Evolutionary conservation across 2,329 filamentous ascomycete species (phyloP).

Genomic region (Pseudogymnoascus sp.): DNA sequence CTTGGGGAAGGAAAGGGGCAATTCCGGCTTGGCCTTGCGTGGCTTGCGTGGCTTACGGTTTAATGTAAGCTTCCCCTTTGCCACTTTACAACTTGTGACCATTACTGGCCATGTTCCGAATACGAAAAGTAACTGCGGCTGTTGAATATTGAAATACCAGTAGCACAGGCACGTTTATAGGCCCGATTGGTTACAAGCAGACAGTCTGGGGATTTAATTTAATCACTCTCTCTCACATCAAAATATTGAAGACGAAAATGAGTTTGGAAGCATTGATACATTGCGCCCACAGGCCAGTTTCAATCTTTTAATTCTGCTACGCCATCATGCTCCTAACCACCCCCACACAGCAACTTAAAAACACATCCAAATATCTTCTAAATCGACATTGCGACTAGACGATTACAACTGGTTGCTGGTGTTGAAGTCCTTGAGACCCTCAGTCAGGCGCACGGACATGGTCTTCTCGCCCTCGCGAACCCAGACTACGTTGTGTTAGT

Average conservation of each 20-base stretch:
- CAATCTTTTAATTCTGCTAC: background rate
- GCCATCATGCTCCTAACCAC: slow-evolving; percentile 4
- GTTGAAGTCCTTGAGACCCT: slow-evolving; percentile 89
- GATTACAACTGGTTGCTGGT: slow-evolving; percentile 67
- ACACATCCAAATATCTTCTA: background rate
- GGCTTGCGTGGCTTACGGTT: background rate
- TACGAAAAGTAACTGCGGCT: background rate
- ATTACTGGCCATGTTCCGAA: background rate
- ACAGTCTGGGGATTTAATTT: background rate
- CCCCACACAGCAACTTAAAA: background rate
- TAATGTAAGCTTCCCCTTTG: background rate
- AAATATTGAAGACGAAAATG: background rate
- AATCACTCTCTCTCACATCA: background rate
- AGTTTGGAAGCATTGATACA: slow-evolving; percentile 3
- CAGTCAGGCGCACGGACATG: slow-evolving; percentile 74
- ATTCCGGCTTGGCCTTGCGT: background rate
- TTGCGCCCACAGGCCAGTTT: background rate
- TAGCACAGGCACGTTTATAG: background rate
- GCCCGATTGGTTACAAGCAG: background rate
- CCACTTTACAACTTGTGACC: background rate
- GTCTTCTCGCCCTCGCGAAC: slow-evolving; percentile 96
- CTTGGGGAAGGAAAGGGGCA: background rate
- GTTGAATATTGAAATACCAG: background rate
- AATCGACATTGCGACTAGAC: background rate
- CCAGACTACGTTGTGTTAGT: slow-evolving; percentile 67